Evolutionary conservation across 1,284 basidiomycete genomes (phyloP).

Genomic region (Afroboletus lepidellus): DNA sequence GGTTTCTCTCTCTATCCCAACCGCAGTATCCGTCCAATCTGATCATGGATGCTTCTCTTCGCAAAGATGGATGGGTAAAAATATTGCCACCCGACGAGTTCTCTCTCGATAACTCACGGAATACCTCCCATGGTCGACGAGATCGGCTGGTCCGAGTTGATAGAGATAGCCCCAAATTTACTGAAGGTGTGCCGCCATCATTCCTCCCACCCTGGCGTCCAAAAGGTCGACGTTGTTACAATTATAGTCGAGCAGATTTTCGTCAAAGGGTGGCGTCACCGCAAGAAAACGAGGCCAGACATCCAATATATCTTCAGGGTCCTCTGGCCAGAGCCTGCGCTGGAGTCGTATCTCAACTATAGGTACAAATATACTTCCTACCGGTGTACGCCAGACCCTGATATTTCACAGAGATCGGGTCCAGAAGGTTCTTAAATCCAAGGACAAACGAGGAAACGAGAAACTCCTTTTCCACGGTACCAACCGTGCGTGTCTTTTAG

Average conservation of each 20-base stretch:
- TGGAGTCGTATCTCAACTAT: conserved; percentile 49
- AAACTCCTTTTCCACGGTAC: conserved; percentile 63
- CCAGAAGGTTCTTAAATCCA: conserved; percentile 25
- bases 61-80: conserved; percentile 32
- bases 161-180: conserved; percentile 18
- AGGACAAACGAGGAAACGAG: conserved; percentile 44
- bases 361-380: conserved; percentile 37
- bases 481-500: conserved; percentile 51
- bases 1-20: not conserved
- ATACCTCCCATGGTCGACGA: conserved; percentile 34
- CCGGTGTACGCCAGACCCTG: conserved; percentile 1
- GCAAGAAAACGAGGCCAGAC: conserved; percentile 48
- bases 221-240: not conserved
- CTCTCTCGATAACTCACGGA: conserved; percentile 43
- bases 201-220: conserved; percentile 1
- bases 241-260: conserved; percentile 50
- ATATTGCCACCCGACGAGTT: conserved; percentile 42
- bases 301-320: conserved; percentile 54
- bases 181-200: conserved; percentile 21
- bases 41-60: conserved; percentile 18
- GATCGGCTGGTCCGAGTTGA: conserved; percentile 39
- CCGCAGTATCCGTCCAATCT: conserved; percentile 5
- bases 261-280: conserved; percentile 55
- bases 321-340: conserved; percentile 41
- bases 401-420: conserved; percentile 26